Evolutionary conservation across 2,329 filamentous ascomycete genomes (phyloP), one percentile per base, ranked within the genome.

Genomic region (Ophiocordyceps sinensis): DNA sequence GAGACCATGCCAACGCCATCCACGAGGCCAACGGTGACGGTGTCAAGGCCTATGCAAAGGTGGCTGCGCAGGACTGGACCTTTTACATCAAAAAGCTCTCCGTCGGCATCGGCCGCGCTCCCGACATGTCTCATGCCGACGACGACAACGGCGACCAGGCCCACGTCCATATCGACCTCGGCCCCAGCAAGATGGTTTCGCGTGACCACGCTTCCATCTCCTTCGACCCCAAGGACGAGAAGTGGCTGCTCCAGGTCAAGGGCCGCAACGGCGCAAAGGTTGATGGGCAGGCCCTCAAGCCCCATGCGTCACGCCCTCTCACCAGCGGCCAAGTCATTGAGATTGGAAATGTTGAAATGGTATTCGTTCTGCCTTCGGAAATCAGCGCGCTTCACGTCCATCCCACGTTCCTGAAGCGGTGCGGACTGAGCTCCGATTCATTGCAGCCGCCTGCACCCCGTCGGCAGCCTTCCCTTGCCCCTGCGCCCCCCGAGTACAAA

Each of bases 271-370:
- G 88, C 26, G 74, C 94, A 37, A 85, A 85, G 53, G 69, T 96
- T 19, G 85, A 98, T 58, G 85, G 85, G 45, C 64, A 65, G 39
- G 67, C 74, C 17, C 64, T 93, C 42, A 83, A 82, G 53, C 71
- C 79, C 40, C 81, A 82, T 12, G 65, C 72, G 32, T 71, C 76
- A 30, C 73, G 77, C 29, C 65, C 75, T 28, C 71, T 98, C 23
- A 76, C 77, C 35, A 94, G 88, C 52, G 91, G 91, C 43, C 81
- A 89, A 57, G 85, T 96, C 36, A 80, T 98, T 43, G 87, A 94
- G 55, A 85, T 96, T 54, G 83, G 82, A 51, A 85, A 85, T 41
- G 84, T 91, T 1, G 89, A 98, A 65, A 98, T 98, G 91, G 89
- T 96, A 70, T 98, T 98, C 61, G 85, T 95, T 38, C 75, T 94